Base-by-base conservation (phyloP, 805 yeast genomes). In the Ogataea degrootiae region DNA sequence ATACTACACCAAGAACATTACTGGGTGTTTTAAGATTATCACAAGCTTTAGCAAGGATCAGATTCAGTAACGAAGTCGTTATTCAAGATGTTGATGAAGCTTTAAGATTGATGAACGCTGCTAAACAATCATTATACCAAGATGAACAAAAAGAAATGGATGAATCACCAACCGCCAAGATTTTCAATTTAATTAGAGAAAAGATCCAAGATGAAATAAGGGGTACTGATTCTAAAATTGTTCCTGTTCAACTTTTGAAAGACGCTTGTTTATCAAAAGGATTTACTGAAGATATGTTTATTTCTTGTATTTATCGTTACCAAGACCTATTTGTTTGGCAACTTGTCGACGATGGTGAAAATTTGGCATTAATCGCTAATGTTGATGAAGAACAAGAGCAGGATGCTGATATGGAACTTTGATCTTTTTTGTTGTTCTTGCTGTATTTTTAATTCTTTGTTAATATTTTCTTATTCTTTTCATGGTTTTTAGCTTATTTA, bases 81-180 rank as follows among this genome's bases (percentile, higher is more conserved):
- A 69, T 74, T 39, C 87, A 80, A 48, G 98, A 94, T 67, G 97
- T 94, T 37, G 98, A 94, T 61, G 99, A 94, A 70, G 97, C 99
- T 0, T 72, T 94, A 60, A 79, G 99, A 60, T 76, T 94, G 55
- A 74, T 84, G 48, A 84, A 84, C 57, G 96, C 87, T 14, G 88
- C 96, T n/a, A 87, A 91, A 67, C 82, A 85, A 49, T 85, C 96
- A 7, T 74, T 92, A 58, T 77, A 78, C 53, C 73, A 77, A 39
- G 80, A 77, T 38, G 79, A 74, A 41, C 72, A 70, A 51, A 67
- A 62, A 16, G 70, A 69, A 29, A 67, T 73, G 37, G 87, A 80
- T 52, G 95, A 87, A 58, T 77, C 87, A 44, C 76, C 82, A 7
- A 74, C 81, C 5, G 78, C 95, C 12, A 80, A 77, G 62, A 83